Conservation (phyloP, 805 yeast genomes). For the Lipomyces starkeyi region DNA sequence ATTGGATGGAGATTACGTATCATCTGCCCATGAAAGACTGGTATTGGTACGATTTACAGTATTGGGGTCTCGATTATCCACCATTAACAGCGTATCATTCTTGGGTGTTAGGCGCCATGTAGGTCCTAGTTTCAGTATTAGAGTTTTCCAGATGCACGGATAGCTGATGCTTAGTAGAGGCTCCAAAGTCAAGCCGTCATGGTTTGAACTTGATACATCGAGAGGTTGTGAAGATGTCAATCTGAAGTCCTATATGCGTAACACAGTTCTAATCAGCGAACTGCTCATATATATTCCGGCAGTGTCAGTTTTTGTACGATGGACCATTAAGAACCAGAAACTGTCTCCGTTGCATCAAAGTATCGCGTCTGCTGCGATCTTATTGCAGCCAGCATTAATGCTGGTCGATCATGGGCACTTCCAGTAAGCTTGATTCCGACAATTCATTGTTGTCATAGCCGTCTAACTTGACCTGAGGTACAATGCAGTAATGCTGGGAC, state of each 20-base stretch:
- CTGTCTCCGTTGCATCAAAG: slow-evolving; percentile 47
- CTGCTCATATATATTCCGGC: slow-evolving; percentile 78
- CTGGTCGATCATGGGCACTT: slow-evolving; percentile 97
- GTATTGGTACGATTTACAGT: slow-evolving; percentile 87
- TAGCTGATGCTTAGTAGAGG: slow-evolving; percentile 55
- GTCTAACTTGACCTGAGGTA: slow-evolving; percentile 46
- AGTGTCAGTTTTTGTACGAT: slow-evolving; percentile 68
- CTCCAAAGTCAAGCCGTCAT: slow-evolving; percentile 59
- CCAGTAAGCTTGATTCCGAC: slow-evolving; percentile 52
- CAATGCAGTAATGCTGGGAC: slow-evolving; percentile 92
- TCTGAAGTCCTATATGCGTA: slow-evolving; percentile 83
- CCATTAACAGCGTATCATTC: slow-evolving; percentile 96
- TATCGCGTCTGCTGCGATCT: slow-evolving; percentile 59
- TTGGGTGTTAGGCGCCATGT: slow-evolving; percentile 64
- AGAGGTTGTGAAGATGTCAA: slow-evolving; percentile 74
- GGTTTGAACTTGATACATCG: slow-evolving; percentile 79
- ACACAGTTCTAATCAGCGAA: slow-evolving; percentile 79
- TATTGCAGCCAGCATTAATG: slow-evolving; percentile 81
- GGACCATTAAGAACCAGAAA: slow-evolving; percentile 65
- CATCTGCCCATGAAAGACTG: slow-evolving; percentile 75
- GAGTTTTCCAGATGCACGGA: background rate
- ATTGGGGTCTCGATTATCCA: slow-evolving; percentile 98
- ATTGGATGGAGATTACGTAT: slow-evolving; percentile 93
- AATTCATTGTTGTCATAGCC: background rate
- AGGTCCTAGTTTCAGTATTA: slow-evolving; percentile 3